Evolutionary conservation across 2,329 filamentous ascomycete species (phyloP).

Genomic region (Mycogone perniciosa): DNA sequence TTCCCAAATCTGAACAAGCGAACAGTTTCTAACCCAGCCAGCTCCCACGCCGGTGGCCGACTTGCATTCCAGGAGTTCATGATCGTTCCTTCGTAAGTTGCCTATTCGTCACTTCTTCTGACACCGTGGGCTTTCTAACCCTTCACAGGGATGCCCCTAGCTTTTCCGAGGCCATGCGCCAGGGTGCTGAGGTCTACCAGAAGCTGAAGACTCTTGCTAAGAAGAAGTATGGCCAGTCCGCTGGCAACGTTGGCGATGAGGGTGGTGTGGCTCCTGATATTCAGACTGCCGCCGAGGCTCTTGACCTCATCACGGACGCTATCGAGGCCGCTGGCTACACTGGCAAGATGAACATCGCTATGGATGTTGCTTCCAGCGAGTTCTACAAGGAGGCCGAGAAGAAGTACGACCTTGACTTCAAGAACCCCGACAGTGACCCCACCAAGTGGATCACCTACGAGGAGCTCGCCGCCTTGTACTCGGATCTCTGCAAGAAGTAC

Average conservation of each 20-base stretch:
- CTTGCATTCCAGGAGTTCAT: slow-evolving; percentile 96
- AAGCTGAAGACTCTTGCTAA: slow-evolving; percentile 94
- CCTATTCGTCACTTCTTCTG: slow-evolving; percentile 12
- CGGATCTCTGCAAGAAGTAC: slow-evolving; percentile 84
- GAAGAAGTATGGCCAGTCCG: slow-evolving; percentile 99
- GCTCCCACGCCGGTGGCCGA: slow-evolving; percentile 95
- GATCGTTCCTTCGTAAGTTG: slow-evolving; percentile 71
- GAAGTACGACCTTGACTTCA: slow-evolving; percentile 99
- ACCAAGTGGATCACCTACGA: slow-evolving; percentile 99
- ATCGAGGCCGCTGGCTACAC: slow-evolving; percentile 95
- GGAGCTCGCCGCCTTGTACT: slow-evolving; percentile 89
- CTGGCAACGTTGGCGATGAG: slow-evolving; percentile 98
- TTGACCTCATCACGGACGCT: slow-evolving; percentile 89
- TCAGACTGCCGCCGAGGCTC: slow-evolving; percentile 91
- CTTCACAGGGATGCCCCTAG: slow-evolving; percentile 64
- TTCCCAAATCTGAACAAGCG: background rate
- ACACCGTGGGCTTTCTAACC: slow-evolving; percentile 9
- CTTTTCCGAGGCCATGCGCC: slow-evolving; percentile 93
- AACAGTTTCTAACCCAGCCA: slow-evolving; percentile 21
- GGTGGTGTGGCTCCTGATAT: slow-evolving; percentile 99
- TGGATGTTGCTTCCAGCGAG: slow-evolving; percentile 98
- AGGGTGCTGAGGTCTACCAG: slow-evolving; percentile 97
- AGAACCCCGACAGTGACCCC: slow-evolving; percentile 96
- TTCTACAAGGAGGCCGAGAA: slow-evolving; percentile 98
- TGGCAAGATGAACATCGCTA: slow-evolving; percentile 94